These are phyloP conservation scores for Xylaria flabelliformis DNA, from an alignment of 495 filamentous ascomycete species.

Conservation along the genomic window DNA sequence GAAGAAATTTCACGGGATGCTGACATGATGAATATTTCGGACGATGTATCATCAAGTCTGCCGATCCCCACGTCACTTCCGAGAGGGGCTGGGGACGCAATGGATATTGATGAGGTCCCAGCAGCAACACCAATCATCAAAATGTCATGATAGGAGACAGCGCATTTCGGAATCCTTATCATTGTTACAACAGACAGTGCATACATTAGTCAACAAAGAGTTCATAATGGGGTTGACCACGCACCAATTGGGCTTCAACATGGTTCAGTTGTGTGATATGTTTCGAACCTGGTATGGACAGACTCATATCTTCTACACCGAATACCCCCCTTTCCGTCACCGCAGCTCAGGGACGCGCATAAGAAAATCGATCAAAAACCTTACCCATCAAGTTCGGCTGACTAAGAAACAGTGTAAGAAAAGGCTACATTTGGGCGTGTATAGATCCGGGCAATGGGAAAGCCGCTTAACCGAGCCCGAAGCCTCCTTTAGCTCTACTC, in stretches of 20 bases:
- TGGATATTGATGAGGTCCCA: conserved; percentile 35
- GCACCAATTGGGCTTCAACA: not conserved
- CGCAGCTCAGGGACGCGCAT: not conserved
- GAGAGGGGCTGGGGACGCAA: conserved; percentile 30
- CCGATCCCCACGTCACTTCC: not conserved
- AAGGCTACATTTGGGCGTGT: not conserved
- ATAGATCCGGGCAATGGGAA: not conserved
- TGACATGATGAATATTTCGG: conserved; percentile 33
- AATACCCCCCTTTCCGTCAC: not conserved
- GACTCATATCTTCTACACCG: not conserved
- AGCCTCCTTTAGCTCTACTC: not conserved
- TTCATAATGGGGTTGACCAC: not conserved
- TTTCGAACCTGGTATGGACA: not conserved
- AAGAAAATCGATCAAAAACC: not conserved
- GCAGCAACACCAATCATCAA: conserved; percentile 31
- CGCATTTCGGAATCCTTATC: not conserved
- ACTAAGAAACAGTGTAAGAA: not conserved
- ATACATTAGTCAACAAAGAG: not conserved
- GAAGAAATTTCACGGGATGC: conserved; percentile 30
- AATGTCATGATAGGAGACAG: conserved; percentile 18
- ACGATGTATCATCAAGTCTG: conserved; percentile 2
- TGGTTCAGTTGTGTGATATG: not conserved
- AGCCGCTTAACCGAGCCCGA: not conserved
- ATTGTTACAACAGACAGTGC: not conserved
- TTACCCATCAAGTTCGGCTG: not conserved